Evolutionary conservation across 257 asterid genomes (phyloP).

Genomic region (Thymus mandschuricus): DNA sequence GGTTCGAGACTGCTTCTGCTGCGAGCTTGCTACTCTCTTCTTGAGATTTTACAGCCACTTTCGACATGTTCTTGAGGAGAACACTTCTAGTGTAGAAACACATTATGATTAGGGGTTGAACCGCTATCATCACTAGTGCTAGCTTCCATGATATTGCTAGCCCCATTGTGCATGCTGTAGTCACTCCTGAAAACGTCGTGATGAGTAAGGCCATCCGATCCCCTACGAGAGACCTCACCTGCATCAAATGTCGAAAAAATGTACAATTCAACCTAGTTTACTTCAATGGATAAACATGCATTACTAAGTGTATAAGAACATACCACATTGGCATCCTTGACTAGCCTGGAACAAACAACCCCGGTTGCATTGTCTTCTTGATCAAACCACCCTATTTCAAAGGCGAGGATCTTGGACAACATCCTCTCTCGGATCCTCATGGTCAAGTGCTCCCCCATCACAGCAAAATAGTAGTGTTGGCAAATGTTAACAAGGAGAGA

Average conservation of each 20-base stretch:
- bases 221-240: conserved; percentile 41
- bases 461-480: conserved; percentile 54
- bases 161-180: too few species aligned
- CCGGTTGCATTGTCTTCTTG: conserved; percentile 45
- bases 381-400: conserved; percentile 24
- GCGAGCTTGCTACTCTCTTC: too few species aligned
- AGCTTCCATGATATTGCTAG: too few species aligned
- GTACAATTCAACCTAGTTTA: too few species aligned
- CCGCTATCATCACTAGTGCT: too few species aligned
- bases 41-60: too few species aligned
- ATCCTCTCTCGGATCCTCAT: conserved; percentile 44
- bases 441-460: conserved; percentile 57
- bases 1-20: too few species aligned
- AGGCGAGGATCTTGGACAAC: conserved; percentile 25
- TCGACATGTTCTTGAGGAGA: too few species aligned
- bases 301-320: conserved; percentile 10
- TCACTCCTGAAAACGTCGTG: not conserved
- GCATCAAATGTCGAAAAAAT: too few species aligned
- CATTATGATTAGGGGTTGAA: too few species aligned
- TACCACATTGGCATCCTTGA: conserved; percentile 45
- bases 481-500: conserved; percentile 40
- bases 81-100: too few species aligned
- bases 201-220: conserved; percentile 46
- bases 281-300: too few species aligned
- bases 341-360: conserved; percentile 47